These are phyloP conservation scores for Grifola frondosa DNA, from an alignment of 1,284 basidiomycete genomes.

Conservation along the genomic window DNA sequence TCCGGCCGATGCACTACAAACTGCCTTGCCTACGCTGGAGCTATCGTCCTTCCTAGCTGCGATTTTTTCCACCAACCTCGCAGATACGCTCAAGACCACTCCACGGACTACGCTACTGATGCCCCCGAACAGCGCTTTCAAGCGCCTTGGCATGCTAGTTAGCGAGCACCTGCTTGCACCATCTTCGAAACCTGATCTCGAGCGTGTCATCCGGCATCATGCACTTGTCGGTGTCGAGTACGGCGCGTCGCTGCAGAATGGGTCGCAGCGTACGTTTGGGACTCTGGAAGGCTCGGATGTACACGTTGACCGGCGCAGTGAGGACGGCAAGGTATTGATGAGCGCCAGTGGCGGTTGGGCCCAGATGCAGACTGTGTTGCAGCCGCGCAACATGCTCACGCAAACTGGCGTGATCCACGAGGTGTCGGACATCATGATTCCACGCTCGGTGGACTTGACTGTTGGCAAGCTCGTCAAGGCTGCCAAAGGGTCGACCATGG, in stretches of 20 bases:
- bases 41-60: slow-evolving; percentile 90
- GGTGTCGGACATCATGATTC: slow-evolving; percentile 85
- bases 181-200: slow-evolving; percentile 75
- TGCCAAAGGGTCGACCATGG: slow-evolving; percentile 86
- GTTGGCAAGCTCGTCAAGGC: slow-evolving; percentile 89
- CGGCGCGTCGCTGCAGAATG: slow-evolving; percentile 56
- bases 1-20: slow-evolving; percentile 80
- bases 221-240: slow-evolving; percentile 81
- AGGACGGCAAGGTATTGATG: slow-evolving; percentile 51
- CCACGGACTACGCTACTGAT: slow-evolving; percentile 84
- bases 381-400: slow-evolving; percentile 70
- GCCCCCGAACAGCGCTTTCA: slow-evolving; percentile 88
- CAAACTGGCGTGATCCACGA: slow-evolving; percentile 92
- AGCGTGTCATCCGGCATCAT: slow-evolving; percentile 85
- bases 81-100: slow-evolving; percentile 63
- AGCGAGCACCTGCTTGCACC: slow-evolving; percentile 84
- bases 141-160: slow-evolving; percentile 78
- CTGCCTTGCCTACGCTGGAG: slow-evolving; percentile 80
- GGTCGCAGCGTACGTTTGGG: slow-evolving; percentile 65
- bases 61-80: slow-evolving; percentile 81
- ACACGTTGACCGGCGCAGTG: slow-evolving; percentile 48
- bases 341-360: slow-evolving; percentile 76
- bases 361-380: slow-evolving; percentile 59
- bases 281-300: slow-evolving; percentile 77
- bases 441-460: slow-evolving; percentile 83